Evolutionary conservation across 1,284 basidiomycete genomes (phyloP).

Genomic region (Agroathelia rolfsii): DNA sequence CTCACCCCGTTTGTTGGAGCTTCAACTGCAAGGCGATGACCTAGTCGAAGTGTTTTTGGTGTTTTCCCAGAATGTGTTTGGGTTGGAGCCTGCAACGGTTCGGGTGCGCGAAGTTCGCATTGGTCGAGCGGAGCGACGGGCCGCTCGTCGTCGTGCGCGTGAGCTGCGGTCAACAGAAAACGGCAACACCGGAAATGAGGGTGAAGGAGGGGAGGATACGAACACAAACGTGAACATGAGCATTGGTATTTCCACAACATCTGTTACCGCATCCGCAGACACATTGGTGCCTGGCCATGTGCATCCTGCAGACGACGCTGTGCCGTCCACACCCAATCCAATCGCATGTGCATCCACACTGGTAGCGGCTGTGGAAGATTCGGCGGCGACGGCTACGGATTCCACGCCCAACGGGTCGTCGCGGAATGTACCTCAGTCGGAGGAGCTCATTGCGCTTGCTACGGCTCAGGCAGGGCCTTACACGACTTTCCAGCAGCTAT

Average conservation of each 20-base stretch:
- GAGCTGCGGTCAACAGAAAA: constrained; percentile 46
- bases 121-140: constrained; percentile 73
- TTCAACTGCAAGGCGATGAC: constrained; percentile 85
- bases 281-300: constrained; percentile 16
- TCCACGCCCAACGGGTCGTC: too few species aligned
- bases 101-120: constrained; percentile 84
- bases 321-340: constrained; percentile 8
- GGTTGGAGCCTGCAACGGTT: constrained; percentile 80
- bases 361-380: too few species aligned
- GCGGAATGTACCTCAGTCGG: constrained; percentile 42
- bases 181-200: constrained; percentile 32
- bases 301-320: constrained; percentile 27
- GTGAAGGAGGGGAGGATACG: constrained; percentile 37
- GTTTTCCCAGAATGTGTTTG: constrained; percentile 83
- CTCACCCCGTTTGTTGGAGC: constrained; percentile 73
- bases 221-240: constrained; percentile 54
- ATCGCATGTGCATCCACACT: too few species aligned
- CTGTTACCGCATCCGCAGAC: constrained; percentile 19
- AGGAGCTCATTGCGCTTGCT: constrained; percentile 60
- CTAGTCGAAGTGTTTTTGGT: constrained; percentile 82
- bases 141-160: constrained; percentile 66
- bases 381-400: too few species aligned
- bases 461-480: constrained; percentile 69
- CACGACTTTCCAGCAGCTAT: constrained; percentile 80
- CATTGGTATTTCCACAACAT: constrained; percentile 49